Percentiles rank a stretch among this genome's conserved stretches.
Evolutionary conservation across 176 grass and related monocot species (phyloP).

Genomic region (Ananas comosus): DNA sequence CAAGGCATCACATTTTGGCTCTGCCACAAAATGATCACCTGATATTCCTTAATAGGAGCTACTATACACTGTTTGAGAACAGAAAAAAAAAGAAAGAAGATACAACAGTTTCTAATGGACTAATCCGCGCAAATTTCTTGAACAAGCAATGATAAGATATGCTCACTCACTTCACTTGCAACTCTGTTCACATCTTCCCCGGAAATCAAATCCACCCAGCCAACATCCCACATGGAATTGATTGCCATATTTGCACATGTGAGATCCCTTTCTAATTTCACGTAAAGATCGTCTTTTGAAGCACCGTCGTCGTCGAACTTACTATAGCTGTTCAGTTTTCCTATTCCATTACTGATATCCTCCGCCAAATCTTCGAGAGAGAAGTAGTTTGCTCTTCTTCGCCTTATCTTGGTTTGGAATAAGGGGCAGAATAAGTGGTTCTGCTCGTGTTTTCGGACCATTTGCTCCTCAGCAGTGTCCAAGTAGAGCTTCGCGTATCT

Average conservation of each 20-base stretch:
- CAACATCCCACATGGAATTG: conserved; percentile 49
- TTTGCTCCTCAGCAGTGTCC: conserved; percentile 44
- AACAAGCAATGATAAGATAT: conserved; percentile 36
- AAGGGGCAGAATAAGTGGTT: conserved; percentile 15
- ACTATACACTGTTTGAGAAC: background rate
- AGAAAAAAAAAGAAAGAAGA: background rate
- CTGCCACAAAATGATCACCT: background rate
- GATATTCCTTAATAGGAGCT: background rate
- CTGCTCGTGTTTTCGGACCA: conserved; percentile 37
- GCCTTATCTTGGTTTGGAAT: conserved; percentile 10
- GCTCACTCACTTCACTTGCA: conserved; percentile 31
- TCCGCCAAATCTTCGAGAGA: conserved; percentile 41
- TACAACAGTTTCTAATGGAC: conserved; percentile 2
- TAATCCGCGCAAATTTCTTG: conserved; percentile 45
- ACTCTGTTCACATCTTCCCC: conserved; percentile 52
- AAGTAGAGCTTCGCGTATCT: conserved; percentile 26
- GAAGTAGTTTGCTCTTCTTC: conserved; percentile 18
- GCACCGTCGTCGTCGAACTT: background rate
- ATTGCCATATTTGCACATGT: conserved; percentile 26
- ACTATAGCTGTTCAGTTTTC: conserved; percentile 29
- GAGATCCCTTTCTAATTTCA: conserved; percentile 74
- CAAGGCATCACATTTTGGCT: no score
- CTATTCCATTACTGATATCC: conserved; percentile 25
- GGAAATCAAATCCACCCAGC: conserved; percentile 53
- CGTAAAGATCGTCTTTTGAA: conserved; percentile 32